These are phyloP conservation scores for Biscogniauxia marginata DNA, from an alignment of 2,329 filamentous ascomycete genomes.

Conservation along the genomic window DNA sequence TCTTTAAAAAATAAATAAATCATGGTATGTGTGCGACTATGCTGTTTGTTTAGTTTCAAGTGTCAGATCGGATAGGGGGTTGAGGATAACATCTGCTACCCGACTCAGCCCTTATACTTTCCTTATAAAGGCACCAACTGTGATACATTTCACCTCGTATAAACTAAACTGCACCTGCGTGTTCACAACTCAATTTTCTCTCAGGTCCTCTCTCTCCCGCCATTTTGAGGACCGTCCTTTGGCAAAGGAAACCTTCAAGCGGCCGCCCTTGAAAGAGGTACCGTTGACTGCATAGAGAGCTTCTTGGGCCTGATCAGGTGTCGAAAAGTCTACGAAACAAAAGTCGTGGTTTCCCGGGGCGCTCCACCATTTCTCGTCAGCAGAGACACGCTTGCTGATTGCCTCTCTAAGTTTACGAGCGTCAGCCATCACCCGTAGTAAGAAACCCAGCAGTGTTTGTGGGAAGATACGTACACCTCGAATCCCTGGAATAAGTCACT, in stretches of 20 bases:
- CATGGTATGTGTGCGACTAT: too few species aligned
- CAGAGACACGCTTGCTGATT: constrained; percentile 56
- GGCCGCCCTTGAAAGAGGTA: constrained; percentile 19
- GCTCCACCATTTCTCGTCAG: constrained; percentile 52
- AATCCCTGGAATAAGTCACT: constrained; percentile 46
- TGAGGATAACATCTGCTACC: too few species aligned
- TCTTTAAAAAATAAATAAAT: too few species aligned
- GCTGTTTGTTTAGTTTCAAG: too few species aligned
- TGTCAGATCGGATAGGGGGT: too few species aligned
- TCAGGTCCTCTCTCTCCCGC: constrained; percentile 22
- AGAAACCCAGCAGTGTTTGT: neutral
- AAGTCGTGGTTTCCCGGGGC: constrained; percentile 58
- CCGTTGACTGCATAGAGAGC: constrained; percentile 47
- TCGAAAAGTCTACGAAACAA: constrained; percentile 64
- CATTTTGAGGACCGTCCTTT: constrained; percentile 24
- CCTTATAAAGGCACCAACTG: too few species aligned
- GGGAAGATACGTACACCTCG: constrained; percentile 38
- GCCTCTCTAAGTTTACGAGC: constrained; percentile 24
- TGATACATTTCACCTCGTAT: too few species aligned
- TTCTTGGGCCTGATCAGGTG: constrained; percentile 49
- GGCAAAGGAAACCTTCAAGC: constrained; percentile 27
- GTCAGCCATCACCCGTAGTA: neutral
- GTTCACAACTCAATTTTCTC: constrained; percentile 4
- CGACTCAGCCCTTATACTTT: too few species aligned
- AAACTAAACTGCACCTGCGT: too few species aligned